phyloP scores from a whole-genome alignment of 2,329 filamentous ascomycete species.

The Aspergillus ruber region DNA sequence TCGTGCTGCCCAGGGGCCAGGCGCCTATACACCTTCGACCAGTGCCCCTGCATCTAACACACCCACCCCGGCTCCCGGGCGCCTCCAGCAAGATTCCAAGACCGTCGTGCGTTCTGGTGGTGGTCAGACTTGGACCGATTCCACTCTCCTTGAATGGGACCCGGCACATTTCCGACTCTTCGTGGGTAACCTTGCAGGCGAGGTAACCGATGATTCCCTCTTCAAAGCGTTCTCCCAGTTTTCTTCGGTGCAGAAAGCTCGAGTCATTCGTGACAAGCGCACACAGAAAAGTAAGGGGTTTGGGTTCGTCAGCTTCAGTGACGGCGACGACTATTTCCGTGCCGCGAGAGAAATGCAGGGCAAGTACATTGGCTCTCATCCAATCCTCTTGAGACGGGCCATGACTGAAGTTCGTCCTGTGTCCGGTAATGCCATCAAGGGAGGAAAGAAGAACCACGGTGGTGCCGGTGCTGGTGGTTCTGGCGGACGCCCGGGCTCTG shows the following conservation, averaged over 20 bases:
- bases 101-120: conserved; percentile 85
- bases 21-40: conserved; percentile 21
- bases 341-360: conserved; percentile 97
- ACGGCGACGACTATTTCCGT: conserved; percentile 93
- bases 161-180: conserved; percentile 90
- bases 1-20: conserved; percentile 41
- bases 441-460: conserved; percentile 48
- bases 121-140: conserved; percentile 87
- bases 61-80: conserved; percentile 39
- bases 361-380: conserved; percentile 98
- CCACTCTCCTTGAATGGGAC: conserved; percentile 88
- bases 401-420: conserved; percentile 85
- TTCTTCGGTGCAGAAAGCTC: conserved; percentile 81
- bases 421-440: conserved; percentile 51
- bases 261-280: conserved; percentile 89
- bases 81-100: conserved; percentile 53
- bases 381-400: conserved; percentile 77
- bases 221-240: conserved; percentile 90
- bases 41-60: conserved; percentile 28
- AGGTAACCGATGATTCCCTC: conserved; percentile 93
- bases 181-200: conserved; percentile 91
- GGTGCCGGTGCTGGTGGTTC: conserved; percentile 22
- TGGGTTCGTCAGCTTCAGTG: conserved; percentile 91
- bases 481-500: conserved; percentile 29
- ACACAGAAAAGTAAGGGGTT: conserved; percentile 95